Percentiles rank a stretch among this genome's conserved stretches.
Conservation (phyloP, 2,329 filamentous ascomycete species). For the Neonectria punicea region DNA sequence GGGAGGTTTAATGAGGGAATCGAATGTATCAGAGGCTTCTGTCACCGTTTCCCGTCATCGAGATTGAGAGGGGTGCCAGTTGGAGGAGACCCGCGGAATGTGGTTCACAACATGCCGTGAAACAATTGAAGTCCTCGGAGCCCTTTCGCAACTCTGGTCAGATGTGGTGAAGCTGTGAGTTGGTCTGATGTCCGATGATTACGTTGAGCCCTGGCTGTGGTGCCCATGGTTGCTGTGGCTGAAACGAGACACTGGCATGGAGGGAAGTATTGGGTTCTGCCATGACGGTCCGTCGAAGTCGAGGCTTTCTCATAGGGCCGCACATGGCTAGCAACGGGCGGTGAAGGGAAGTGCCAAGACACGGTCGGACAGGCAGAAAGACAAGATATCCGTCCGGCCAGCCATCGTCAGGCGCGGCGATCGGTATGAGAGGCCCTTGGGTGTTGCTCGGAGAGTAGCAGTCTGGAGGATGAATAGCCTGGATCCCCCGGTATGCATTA, state of each 20-base stretch:
- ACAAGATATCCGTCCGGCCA: conserved; percentile 4
- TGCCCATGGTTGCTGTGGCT: conserved; percentile 27
- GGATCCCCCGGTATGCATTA: conserved; percentile 8
- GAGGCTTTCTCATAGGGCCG: conserved; percentile 16
- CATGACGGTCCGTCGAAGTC: conserved; percentile 15
- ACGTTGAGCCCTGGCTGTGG: not conserved
- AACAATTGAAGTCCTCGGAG: conserved; percentile 7
- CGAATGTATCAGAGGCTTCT: conserved; percentile 8
- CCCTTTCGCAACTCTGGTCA: not conserved
- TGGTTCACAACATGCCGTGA: conserved; percentile 21
- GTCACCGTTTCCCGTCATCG: conserved; percentile 26
- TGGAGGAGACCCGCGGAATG: conserved; percentile 28
- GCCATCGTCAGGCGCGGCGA: conserved; percentile 13
- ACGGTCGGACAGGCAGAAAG: conserved; percentile 7
- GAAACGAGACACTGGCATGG: conserved; percentile 41
- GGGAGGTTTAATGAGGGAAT: conserved; percentile 29
- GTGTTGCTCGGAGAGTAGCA: conserved; percentile 6
- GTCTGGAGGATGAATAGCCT: not conserved
- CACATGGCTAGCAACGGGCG: conserved; percentile 1
- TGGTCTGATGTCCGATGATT: not conserved
- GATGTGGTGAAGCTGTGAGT: conserved; percentile 4
- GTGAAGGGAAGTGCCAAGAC: conserved; percentile 8
- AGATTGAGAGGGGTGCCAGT: conserved; percentile 26
- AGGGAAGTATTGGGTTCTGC: conserved; percentile 24
- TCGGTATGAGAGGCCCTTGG: conserved; percentile 8